Percentiles rank a stretch among this genome's conserved stretches.
Conservation (phyloP, 805 yeast genomes). For the Pichia rugopelliculosa region DNA sequence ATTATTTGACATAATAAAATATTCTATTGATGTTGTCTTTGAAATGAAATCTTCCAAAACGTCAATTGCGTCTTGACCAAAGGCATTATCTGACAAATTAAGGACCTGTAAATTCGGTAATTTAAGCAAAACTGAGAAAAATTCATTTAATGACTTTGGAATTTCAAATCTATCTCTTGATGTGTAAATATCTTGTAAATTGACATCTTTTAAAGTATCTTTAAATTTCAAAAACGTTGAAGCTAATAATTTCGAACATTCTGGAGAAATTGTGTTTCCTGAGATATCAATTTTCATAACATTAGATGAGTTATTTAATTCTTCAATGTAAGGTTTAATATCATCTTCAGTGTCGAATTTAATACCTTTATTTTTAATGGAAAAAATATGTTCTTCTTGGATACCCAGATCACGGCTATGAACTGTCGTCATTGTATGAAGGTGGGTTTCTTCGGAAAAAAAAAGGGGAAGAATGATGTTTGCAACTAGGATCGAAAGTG, state of each 20-base stretch:
- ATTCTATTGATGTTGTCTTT: conserved; percentile 72
- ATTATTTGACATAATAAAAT: conserved; percentile 83
- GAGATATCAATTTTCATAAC: conserved; percentile 65
- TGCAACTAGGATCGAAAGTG: too few relatives aligned
- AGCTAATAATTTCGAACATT: conserved; percentile 70
- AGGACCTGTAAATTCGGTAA: conserved; percentile 65
- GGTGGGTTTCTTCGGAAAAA: background rate
- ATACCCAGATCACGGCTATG: conserved; percentile 32
- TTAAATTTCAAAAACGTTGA: conserved; percentile 37
- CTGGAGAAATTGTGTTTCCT: conserved; percentile 93
- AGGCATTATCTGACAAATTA: conserved; percentile 90
- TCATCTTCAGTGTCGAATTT: conserved; percentile 71
- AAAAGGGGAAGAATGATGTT: background rate
- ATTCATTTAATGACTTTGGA: conserved; percentile 66
- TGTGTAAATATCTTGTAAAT: conserved; percentile 89
- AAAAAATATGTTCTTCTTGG: conserved; percentile 41
- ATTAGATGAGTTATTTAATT: conserved; percentile 34
- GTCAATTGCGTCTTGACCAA: conserved; percentile 91
- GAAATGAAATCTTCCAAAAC: conserved; percentile 75
- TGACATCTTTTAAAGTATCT: conserved; percentile 53
- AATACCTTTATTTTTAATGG: conserved; percentile 66
- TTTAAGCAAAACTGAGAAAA: conserved; percentile 66
- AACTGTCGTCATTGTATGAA: conserved; percentile 28
- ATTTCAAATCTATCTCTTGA: conserved; percentile 94
- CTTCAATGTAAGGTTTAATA: conserved; percentile 60